Evolutionary conservation across 352 stramenopile species (phyloP), one percentile per base, ranked within the genome.

Genomic region (Phytophthora hibernalis): DNA sequence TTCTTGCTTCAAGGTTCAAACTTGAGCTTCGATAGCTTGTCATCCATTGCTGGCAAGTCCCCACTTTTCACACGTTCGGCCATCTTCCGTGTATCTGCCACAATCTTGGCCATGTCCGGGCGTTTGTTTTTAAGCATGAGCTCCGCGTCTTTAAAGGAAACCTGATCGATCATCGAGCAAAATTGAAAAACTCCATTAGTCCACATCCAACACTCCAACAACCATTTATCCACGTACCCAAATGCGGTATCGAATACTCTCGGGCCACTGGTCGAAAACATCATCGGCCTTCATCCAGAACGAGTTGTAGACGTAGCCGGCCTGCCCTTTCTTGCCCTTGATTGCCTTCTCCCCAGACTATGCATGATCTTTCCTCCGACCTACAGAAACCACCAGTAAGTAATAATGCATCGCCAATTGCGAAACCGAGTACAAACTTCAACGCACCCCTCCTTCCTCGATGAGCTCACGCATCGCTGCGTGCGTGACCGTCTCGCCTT

Each of bases 401-500:
- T 50, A 47, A 5, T 6, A 47, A 24, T 11, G n/a, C n/a, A n/a
- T n/a, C n/a, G n/a, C n/a, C n/a, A n/a, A 43, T 2, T 3, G n/a
- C n/a, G n/a, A n/a, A n/a, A n/a, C n/a, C 37, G n/a, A 43, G 16
- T 11, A 20, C n/a, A 47, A 16, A 47, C 37, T 22, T 38, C 8
- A 11, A 56, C 59, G 24, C 53, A 71, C 63, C 35, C 64, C 63
- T 57, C 55, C 63, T 61, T 71, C 55, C 50, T 71, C 63, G n/a
- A 61, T 30, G 12, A 53, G 40, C 20, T 71, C 63, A n/a, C 63
- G 49, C 48, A 43, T 28, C 4, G 48, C 56, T 2, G 63, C 42
- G 1, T 21, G 44, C 8, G 37, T 5, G 9, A 71, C 15, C n/a
- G 8, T 16, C 2, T 66, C 63, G n/a, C 38, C 49, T 5, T 48